Conservation (phyloP, 768 basidiomycete species). For the Glaciozyma martinii region DNA sequence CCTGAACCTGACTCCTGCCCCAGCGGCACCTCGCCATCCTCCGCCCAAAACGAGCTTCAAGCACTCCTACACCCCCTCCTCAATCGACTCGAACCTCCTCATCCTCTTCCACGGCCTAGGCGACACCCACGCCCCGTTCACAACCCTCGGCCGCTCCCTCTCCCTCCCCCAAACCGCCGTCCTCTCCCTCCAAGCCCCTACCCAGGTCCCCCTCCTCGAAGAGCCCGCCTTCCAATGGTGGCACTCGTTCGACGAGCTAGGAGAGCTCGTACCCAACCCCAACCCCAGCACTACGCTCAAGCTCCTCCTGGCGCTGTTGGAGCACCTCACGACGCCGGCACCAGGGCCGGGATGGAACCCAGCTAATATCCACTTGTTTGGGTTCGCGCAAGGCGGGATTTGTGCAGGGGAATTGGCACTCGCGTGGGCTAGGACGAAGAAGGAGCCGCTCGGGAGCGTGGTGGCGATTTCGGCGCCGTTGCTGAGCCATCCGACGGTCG, state of each 20-base stretch:
- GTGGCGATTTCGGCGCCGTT: slow-evolving; percentile 63
- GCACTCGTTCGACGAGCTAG: slow-evolving; percentile 66
- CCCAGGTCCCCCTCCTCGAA: slow-evolving; percentile 50
- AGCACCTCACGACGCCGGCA: slow-evolving; percentile 48
- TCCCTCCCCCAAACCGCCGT: slow-evolving; percentile 84
- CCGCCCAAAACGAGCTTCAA: too few species aligned
- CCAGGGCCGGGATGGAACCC: slow-evolving; percentile 54
- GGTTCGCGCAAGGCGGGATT: slow-evolving; percentile 78
- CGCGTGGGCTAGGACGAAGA: slow-evolving; percentile 18
- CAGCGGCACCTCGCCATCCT: too few species aligned
- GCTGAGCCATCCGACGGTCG: slow-evolving; percentile 63
- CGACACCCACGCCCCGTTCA: slow-evolving; percentile 70
- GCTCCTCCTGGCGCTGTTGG: slow-evolving; percentile 46
- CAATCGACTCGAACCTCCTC: slow-evolving; percentile 73
- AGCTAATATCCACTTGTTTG: slow-evolving; percentile 69
- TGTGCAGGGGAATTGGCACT: slow-evolving; percentile 63
- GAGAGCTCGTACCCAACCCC: slow-evolving; percentile 52
- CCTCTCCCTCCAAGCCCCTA: slow-evolving; percentile 69
- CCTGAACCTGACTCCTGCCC: too few species aligned
- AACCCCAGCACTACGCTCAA: slow-evolving; percentile 64
- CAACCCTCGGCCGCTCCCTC: slow-evolving; percentile 59
- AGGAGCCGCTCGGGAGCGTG: slow-evolving; percentile 53
- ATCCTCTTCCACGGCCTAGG: slow-evolving; percentile 85
- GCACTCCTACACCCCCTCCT: slow-evolving; percentile 42
- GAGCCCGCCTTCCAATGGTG: slow-evolving; percentile 75